These are phyloP conservation scores for Boletellus sp. DNA, from an alignment of 768 basidiomycete species.

Conservation along the genomic window DNA sequence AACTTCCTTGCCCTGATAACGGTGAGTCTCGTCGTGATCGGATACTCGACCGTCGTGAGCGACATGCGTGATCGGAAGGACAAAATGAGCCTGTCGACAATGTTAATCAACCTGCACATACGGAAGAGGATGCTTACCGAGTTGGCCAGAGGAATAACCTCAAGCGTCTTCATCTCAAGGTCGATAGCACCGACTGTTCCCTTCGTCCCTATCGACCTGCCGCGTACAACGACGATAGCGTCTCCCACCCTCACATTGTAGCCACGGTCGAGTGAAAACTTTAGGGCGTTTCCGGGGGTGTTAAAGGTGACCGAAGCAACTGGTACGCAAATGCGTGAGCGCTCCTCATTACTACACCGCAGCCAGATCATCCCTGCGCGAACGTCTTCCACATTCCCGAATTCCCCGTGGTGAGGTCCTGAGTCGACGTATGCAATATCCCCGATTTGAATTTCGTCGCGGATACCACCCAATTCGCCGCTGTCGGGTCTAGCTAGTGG, in stretches of 20 bases:
- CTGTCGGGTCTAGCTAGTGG: background rate
- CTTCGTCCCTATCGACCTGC: background rate
- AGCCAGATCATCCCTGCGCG: too few relatives aligned
- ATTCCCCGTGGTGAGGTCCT: background rate
- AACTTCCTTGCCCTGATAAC: background rate
- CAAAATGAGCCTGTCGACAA: background rate
- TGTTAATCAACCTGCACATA: background rate
- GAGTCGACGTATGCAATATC: background rate
- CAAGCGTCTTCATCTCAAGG: background rate
- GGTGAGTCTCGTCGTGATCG: background rate
- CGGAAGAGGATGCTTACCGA: background rate
- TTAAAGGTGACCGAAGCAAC: too few relatives aligned
- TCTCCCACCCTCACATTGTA: constrained; percentile 3
- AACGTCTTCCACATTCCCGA: too few relatives aligned
- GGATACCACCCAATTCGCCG: background rate
- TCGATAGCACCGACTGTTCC: background rate
- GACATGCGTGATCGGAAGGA: background rate
- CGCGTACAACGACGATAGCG: background rate
- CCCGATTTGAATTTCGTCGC: background rate
- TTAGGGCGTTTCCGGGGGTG: too few relatives aligned
- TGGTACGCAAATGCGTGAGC: too few relatives aligned
- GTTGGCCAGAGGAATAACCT: background rate
- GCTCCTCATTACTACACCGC: too few relatives aligned
- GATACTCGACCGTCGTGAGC: background rate
- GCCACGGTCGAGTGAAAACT: background rate